Evolutionary conservation across 129 eudicot genomes (phyloP).

Genomic region (Rutidosis leptorrhynchoides): DNA sequence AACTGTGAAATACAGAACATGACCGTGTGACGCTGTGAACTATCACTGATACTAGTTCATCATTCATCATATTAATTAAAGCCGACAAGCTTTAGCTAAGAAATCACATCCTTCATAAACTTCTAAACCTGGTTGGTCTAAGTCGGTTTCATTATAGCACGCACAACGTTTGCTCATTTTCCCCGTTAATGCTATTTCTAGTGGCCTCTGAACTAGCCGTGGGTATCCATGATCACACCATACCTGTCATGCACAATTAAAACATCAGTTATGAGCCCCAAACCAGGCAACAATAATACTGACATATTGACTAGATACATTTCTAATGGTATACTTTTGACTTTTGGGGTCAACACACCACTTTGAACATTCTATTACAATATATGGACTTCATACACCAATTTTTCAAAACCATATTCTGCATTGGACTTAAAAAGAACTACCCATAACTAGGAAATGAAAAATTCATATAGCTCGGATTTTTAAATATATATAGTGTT

Average conservation of each 20-base stretch:
- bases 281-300: background rate
- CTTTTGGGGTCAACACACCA: slow-evolving; percentile 3
- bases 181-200: slow-evolving; percentile 83
- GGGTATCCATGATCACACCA: slow-evolving; percentile 96
- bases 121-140: slow-evolving; percentile 65
- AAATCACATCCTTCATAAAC: slow-evolving; percentile 74
- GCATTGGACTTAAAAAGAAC: slow-evolving; percentile 10
- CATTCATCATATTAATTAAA: slow-evolving; percentile 20
- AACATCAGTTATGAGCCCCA: background rate
- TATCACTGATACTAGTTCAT: background rate
- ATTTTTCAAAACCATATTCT: background rate
- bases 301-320: background rate
- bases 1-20: background rate
- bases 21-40: background rate
- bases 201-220: slow-evolving; percentile 78
- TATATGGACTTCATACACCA: background rate
- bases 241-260: slow-evolving; percentile 49
- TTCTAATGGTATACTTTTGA: background rate
- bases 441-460: background rate
- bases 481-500: background rate
- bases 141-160: slow-evolving; percentile 57
- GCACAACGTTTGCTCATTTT: slow-evolving; percentile 97
- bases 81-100: slow-evolving; percentile 46
- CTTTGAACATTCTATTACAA: background rate
- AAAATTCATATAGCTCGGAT: background rate